Evolutionary conservation across 2,329 filamentous ascomycete species (phyloP), one percentile per base, ranked within the genome.

Genomic region (Colletotrichum plurivorum): DNA sequence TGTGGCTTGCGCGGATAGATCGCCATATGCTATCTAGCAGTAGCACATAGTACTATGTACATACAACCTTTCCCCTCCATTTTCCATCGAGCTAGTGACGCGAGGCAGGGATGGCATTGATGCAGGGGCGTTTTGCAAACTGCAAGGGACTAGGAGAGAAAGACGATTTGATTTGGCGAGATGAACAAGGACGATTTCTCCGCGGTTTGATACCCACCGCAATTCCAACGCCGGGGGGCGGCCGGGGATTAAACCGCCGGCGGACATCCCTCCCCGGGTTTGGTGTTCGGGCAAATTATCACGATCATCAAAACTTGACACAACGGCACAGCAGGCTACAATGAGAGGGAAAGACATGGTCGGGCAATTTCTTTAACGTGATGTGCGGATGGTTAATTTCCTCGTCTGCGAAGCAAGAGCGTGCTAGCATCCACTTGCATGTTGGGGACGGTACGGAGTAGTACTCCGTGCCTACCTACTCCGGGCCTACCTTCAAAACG

Each of bases 301-400:
- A 51, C 31, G 36, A 56, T 64, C 52, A 67, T 67, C 53, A 64
- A 58, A 31, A 52, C 52, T 16, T 41, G 46, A 53, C 45, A 48
- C 45, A n/a, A n/a, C n/a, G n/a, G n/a, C n/a, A 18, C 27, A 27
- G 27, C 27, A 27, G n/a, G n/a, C 27, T 31, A 8, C 27, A 9
- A 31, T 9, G 27, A 31, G 27, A 31, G 9, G 9, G 27, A 31
- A 31, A 31, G 4, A 7, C 27, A 31, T 31, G 27, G 27, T 8
- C 27, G 7, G 27, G 8, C 27, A 31, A 31, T 31, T 31, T 31
- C 27, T 9, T 7, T 8, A 31, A 31, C 8, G 27, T 31, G 9
- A 8, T 31, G 8, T 31, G 27, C 27, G 27, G 27, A 8, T 31
- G 27, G 27, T 31, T 31, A 31, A 31, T 31, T 31, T 31, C 27